phyloP scores from a whole-genome alignment of 2,329 filamentous ascomycete genomes.

The Neofusicoccum kwambonambiense region DNA sequence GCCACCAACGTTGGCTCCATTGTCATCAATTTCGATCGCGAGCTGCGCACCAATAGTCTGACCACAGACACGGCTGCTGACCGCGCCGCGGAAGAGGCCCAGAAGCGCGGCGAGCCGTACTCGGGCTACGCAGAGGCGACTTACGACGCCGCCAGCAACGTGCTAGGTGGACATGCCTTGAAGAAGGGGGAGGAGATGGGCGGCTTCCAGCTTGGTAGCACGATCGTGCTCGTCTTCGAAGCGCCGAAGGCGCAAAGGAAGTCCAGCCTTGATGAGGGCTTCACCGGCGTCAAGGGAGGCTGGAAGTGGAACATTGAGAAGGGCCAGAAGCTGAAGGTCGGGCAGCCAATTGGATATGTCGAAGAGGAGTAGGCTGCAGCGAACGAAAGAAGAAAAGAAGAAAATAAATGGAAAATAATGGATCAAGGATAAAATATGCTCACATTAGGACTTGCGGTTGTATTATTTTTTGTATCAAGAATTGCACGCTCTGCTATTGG shows the following conservation, averaged over 20 bases:
- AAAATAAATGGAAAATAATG: not conserved
- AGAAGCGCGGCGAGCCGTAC: slow-evolving; percentile 74
- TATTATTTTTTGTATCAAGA: not conserved
- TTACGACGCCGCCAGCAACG: slow-evolving; percentile 72
- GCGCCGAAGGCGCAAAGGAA: slow-evolving; percentile 67
- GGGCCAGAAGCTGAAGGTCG: slow-evolving; percentile 85
- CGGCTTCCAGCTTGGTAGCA: slow-evolving; percentile 92
- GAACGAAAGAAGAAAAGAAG: not conserved
- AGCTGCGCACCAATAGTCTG: slow-evolving; percentile 88
- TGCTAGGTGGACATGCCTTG: slow-evolving; percentile 80
- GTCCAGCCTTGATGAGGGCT: slow-evolving; percentile 53
- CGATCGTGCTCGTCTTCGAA: slow-evolving; percentile 94
- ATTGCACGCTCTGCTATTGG: not conserved
- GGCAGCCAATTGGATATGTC: slow-evolving; percentile 78
- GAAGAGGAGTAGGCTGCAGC: slow-evolving; percentile 41
- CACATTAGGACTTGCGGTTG: not conserved
- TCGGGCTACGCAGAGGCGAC: slow-evolving; percentile 91
- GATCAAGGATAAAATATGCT: not conserved
- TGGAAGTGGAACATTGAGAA: slow-evolving; percentile 87
- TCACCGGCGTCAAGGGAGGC: slow-evolving; percentile 58
- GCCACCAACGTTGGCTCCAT: slow-evolving; percentile 98
- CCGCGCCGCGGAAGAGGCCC: slow-evolving; percentile 76
- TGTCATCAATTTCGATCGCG: slow-evolving; percentile 92
- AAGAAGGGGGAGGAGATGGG: slow-evolving; percentile 95
- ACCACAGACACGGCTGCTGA: slow-evolving; percentile 92